phyloP scores from a whole-genome alignment of 2,329 filamentous ascomycete species.

The Arthrocladium fulminans region DNA sequence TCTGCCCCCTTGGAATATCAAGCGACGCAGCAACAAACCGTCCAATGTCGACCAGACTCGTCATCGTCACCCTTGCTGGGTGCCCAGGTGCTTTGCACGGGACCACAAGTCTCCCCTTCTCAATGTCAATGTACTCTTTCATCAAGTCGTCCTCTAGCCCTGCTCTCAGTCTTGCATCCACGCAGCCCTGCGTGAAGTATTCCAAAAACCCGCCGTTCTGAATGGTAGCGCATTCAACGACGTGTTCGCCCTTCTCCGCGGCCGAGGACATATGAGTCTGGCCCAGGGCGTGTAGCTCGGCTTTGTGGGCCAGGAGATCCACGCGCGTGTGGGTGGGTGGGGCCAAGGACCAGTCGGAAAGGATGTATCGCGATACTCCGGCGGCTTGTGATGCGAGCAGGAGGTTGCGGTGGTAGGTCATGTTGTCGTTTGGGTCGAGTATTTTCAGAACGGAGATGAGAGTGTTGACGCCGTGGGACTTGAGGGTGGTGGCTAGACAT shows the following conservation, averaged over 20 bases:
- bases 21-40: conserved; percentile 27
- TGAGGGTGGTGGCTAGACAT: conserved; percentile 19
- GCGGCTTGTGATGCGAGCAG: conserved; percentile 36
- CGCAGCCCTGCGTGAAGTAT: conserved; percentile 26
- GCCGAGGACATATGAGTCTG: conserved; percentile 22
- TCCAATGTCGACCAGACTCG: conserved; percentile 28
- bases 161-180: conserved; percentile 12
- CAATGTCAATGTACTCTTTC: conserved; percentile 11
- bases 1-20: conserved; percentile 23
- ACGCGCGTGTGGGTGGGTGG: conserved; percentile 18
- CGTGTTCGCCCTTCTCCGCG: conserved; percentile 9
- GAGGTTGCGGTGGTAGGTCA: conserved; percentile 33
- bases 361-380: conserved; percentile 39
- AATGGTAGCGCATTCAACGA: conserved; percentile 27
- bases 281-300: conserved; percentile 16
- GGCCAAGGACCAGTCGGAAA: conserved; percentile 32
- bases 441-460: conserved; percentile 24
- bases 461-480: conserved; percentile 20
- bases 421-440: conserved; percentile 21
- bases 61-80: conserved; percentile 25
- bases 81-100: conserved; percentile 22
- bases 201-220: conserved; percentile 30
- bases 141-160: conserved; percentile 16
- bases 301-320: conserved; percentile 21
- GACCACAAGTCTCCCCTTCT: conserved; percentile 24